Conservation (phyloP, 2,329 filamentous ascomycete species). For the Blastomyces emzantsi region DNA sequence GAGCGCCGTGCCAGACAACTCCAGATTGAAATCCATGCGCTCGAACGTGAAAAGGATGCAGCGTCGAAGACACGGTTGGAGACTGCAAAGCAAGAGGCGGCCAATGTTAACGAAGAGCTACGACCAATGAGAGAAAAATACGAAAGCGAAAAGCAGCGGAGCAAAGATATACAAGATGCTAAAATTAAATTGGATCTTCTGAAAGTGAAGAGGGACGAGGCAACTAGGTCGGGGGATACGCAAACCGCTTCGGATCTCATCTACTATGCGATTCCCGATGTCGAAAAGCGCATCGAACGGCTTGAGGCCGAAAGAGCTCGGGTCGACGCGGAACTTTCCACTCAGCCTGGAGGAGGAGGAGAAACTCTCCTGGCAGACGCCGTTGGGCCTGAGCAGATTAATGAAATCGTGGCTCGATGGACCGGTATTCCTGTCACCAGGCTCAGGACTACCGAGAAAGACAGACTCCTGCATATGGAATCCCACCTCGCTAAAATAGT, state of each 20-base stretch:
- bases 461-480: constrained; percentile 98
- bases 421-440: constrained; percentile 97
- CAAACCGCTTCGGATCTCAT: constrained; percentile 85
- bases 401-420: constrained; percentile 94
- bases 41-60: constrained; percentile 90
- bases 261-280: constrained; percentile 95
- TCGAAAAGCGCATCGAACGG: constrained; percentile 66
- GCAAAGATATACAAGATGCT: constrained; percentile 84
- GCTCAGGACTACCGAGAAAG: constrained; percentile 90
- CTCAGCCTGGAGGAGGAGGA: constrained; percentile 54
- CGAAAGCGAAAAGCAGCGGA: constrained; percentile 81
- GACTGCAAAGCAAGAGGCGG: constrained; percentile 79
- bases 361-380: constrained; percentile 78
- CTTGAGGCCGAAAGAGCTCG: constrained; percentile 73
- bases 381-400: constrained; percentile 96
- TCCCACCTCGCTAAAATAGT: constrained; percentile 73
- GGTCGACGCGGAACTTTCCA: constrained; percentile 59
- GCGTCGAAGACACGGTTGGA: constrained; percentile 75
- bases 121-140: constrained; percentile 91
- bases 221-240: constrained; percentile 77
- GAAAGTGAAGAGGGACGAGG: constrained; percentile 85
- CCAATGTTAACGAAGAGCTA: constrained; percentile 89
- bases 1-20: constrained; percentile 85
- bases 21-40: constrained; percentile 93
- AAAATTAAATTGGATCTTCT: constrained; percentile 92